A percentile compares a stretch with the other conserved stretches of the same genome.
phyloP scores from a whole-genome alignment of 2,329 filamentous ascomycete genomes.

The Decorospora gaudefroyi region DNA sequence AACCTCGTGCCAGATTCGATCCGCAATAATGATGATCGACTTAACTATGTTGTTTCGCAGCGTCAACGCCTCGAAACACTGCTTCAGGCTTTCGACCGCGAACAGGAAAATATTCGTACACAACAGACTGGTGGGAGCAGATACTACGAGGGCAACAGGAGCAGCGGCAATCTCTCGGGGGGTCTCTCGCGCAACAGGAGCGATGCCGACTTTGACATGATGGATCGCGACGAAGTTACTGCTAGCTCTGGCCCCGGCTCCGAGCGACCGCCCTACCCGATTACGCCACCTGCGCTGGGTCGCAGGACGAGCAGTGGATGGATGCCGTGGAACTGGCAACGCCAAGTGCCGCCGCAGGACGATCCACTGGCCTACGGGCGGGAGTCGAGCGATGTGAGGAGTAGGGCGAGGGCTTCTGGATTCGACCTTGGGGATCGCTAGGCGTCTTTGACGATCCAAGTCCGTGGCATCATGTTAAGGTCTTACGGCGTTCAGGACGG shows the following conservation, averaged over 20 bases:
- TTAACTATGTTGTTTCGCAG: slow-evolving; percentile 76
- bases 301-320: slow-evolving; percentile 49
- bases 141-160: slow-evolving; percentile 49
- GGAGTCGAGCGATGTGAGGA: slow-evolving; percentile 30
- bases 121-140: slow-evolving; percentile 49
- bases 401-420: slow-evolving; percentile 33
- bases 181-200: slow-evolving; percentile 79
- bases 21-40: slow-evolving; percentile 66
- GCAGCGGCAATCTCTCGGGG: slow-evolving; percentile 23
- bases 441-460: slow-evolving; percentile 10
- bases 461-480: slow-evolving; percentile 5
- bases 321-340: slow-evolving; percentile 58
- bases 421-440: slow-evolving; percentile 44
- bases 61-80: slow-evolving; percentile 75
- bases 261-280: slow-evolving; percentile 49
- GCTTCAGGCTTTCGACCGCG: slow-evolving; percentile 76
- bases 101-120: slow-evolving; percentile 65
- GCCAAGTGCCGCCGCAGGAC: slow-evolving; percentile 27
- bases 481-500: slow-evolving; percentile 16
- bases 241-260: slow-evolving; percentile 54
- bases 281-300: slow-evolving; percentile 39
- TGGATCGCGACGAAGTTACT: slow-evolving; percentile 67
- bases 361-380: slow-evolving; percentile 45
- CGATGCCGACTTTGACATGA: slow-evolving; percentile 87
- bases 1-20: slow-evolving; percentile 73